A percentile compares a stretch with the other conserved stretches of the same genome.
These are phyloP conservation scores for Leptodontidium sp. DNA, from an alignment of 2,329 filamentous ascomycete genomes.

Conservation along the genomic window DNA sequence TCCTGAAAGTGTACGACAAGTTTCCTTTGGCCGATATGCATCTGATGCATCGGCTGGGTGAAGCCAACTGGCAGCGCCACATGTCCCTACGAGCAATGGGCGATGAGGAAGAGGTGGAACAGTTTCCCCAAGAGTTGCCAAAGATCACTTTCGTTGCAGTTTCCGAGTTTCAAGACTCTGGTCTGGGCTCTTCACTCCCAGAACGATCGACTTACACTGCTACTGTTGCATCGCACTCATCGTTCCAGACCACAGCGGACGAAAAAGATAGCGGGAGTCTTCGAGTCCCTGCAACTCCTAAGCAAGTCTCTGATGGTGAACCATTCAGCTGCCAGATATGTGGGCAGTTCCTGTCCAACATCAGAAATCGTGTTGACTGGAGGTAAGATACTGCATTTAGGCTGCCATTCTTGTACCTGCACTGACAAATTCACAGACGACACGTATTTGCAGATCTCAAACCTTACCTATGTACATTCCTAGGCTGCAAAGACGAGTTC, in stretches of 20 bases:
- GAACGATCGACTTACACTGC: background rate
- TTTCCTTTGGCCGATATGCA: slow-evolving; percentile 1
- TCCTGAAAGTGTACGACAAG: slow-evolving; percentile 9
- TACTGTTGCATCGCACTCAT: slow-evolving; percentile 4
- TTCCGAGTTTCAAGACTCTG: slow-evolving; percentile 8
- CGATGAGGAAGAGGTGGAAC: background rate
- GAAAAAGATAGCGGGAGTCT: background rate
- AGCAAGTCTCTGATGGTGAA: background rate
- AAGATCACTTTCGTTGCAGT: background rate
- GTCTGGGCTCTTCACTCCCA: background rate
- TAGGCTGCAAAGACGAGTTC: background rate
- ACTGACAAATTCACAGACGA: background rate
- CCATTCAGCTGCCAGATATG: background rate
- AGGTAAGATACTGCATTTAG: background rate
- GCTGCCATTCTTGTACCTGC: background rate
- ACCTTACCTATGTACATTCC: background rate
- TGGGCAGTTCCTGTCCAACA: background rate
- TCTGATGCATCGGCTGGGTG: background rate
- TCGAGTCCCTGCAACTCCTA: background rate
- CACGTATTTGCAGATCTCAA: slow-evolving; percentile 9
- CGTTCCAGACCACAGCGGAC: background rate
- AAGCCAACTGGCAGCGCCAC: slow-evolving; percentile 7
- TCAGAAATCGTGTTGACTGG: background rate
- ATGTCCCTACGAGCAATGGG: background rate
- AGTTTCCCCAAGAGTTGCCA: background rate